A percentile compares a stretch with the other conserved stretches of the same genome.
Conservation (phyloP, 1,284 basidiomycete genomes). For the Waitea zeae region DNA sequence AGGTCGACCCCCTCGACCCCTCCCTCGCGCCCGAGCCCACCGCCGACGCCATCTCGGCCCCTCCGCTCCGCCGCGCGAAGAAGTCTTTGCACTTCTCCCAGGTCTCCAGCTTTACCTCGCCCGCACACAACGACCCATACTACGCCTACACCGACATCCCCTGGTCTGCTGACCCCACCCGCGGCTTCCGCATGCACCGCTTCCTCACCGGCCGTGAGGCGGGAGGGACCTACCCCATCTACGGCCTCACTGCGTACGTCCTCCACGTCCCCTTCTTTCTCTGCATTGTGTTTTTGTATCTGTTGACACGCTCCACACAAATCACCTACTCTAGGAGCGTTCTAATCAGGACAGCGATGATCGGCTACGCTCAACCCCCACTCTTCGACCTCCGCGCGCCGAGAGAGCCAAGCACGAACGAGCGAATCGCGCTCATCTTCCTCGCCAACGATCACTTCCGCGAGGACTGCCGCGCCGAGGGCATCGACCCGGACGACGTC, state of each 20-base stretch:
- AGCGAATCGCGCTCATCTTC: slow-evolving; percentile 45
- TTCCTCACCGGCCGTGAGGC: slow-evolving; percentile 73
- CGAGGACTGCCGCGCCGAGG: slow-evolving; percentile 32
- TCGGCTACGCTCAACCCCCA: slow-evolving; percentile 46
- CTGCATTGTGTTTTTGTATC: neutral
- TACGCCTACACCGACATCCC: slow-evolving; percentile 41
- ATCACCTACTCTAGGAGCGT: slow-evolving; percentile 32
- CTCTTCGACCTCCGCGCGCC: slow-evolving; percentile 47
- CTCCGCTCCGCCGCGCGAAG: too few relatives aligned
- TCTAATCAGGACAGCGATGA: slow-evolving; percentile 45
- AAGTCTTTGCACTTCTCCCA: slow-evolving; percentile 46
- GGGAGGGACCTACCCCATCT: slow-evolving; percentile 68
- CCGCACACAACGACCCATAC: too few relatives aligned
- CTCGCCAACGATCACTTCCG: slow-evolving; percentile 24
- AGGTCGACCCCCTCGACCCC: too few relatives aligned
- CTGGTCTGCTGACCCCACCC: slow-evolving; percentile 20
- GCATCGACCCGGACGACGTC: slow-evolving; percentile 13
- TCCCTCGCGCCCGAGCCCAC: too few relatives aligned
- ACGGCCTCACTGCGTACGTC: slow-evolving; percentile 65
- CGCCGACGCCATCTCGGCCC: too few relatives aligned
- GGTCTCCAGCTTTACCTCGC: slow-evolving; percentile 40
- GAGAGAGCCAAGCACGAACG: slow-evolving; percentile 29
- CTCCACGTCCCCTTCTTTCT: neutral
- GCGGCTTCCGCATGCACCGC: slow-evolving; percentile 41
- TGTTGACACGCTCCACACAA: neutral